Conservation (phyloP, 2,329 filamentous ascomycete genomes). For the Colletotrichum theobromicola region DNA sequence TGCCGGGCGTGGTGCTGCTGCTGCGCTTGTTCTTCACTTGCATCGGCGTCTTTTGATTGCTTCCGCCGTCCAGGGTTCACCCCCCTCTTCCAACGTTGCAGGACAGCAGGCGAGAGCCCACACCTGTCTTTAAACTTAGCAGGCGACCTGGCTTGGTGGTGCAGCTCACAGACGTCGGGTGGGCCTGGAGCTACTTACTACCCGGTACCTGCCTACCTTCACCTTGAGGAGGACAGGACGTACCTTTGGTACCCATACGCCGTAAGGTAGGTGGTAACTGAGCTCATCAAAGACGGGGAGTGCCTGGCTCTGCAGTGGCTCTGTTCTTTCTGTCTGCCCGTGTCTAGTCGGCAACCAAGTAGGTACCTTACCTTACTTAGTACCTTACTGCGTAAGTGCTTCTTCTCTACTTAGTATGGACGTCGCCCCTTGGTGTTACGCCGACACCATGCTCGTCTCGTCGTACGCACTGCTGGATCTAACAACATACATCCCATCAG, state of each 20-base stretch:
- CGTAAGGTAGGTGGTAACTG: not conserved
- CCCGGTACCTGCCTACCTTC: too few relatives aligned
- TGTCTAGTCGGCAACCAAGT: not conserved
- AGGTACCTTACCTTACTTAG: not conserved
- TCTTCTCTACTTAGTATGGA: too few relatives aligned
- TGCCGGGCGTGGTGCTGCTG: not conserved
- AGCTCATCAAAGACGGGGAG: not conserved
- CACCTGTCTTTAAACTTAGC: not conserved
- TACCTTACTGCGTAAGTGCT: not conserved
- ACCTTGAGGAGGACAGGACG: too few relatives aligned
- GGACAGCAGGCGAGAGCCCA: not conserved
- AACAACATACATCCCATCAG: not conserved
- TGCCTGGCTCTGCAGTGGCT: not conserved
- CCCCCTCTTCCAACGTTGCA: conserved; percentile 3
- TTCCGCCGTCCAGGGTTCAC: conserved; percentile 5
- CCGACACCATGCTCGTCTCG: not conserved
- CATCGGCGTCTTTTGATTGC: not conserved
- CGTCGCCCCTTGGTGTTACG: not conserved
- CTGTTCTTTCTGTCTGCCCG: not conserved
- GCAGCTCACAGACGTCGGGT: too few relatives aligned
- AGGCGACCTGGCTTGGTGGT: not conserved
- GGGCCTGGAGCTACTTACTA: too few relatives aligned
- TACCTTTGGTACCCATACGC: too few relatives aligned
- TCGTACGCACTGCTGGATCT: not conserved
- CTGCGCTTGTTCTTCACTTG: not conserved